Conservation (phyloP, 441 rosid species). For the Jatropha multifida region DNA sequence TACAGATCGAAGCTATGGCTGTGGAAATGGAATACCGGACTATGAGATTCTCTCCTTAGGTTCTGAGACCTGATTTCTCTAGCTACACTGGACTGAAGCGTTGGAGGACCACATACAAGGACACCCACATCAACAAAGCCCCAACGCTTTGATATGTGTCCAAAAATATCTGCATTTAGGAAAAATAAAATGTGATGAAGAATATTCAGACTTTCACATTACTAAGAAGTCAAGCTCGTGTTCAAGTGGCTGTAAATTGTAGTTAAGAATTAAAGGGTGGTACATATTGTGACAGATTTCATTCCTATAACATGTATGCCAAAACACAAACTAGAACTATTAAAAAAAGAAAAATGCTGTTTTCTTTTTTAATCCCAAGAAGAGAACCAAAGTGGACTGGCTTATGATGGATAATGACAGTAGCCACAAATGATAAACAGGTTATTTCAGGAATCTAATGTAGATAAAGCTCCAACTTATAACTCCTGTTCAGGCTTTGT, state of each 20-base stretch:
- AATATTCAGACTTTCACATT: neutral
- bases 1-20: slow-evolving; percentile 85
- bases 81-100: slow-evolving; percentile 73
- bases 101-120: slow-evolving; percentile 73
- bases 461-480: too few relatives aligned
- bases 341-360: too few relatives aligned
- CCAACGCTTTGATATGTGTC: slow-evolving; percentile 49
- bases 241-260: neutral
- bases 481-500: neutral
- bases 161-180: slow-evolving; percentile 61
- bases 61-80: slow-evolving; percentile 66
- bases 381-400: neutral
- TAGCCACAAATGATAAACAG: too few relatives aligned
- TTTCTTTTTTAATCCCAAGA: neutral
- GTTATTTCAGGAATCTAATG: too few relatives aligned
- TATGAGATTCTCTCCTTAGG: slow-evolving; percentile 37
- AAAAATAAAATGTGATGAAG: neutral
- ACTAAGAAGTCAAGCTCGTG: neutral
- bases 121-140: slow-evolving; percentile 85
- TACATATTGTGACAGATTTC: neutral
- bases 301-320: neutral
- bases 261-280: neutral
- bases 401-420: neutral
- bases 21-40: slow-evolving; percentile 68
- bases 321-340: neutral